Base-by-base conservation (phyloP, 2,329 filamentous ascomycete species). In the Exophiala sp. region DNA sequence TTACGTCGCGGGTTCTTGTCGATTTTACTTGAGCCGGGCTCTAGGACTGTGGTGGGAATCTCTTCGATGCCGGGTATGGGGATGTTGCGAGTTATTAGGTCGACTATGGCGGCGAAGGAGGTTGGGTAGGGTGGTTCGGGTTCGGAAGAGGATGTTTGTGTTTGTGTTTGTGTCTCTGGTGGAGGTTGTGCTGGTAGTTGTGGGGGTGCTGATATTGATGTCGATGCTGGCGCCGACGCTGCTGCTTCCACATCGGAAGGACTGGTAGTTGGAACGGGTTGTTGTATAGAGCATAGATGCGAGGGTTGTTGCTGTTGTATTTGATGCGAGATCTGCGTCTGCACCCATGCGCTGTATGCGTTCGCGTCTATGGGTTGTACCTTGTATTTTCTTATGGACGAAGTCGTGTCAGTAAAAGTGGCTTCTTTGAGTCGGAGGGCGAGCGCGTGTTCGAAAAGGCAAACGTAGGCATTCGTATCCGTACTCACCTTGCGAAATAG, bases 51-150 rank as follows among this genome's bases (percentile, higher is more conserved):
- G 62, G 89, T 82, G 3, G 91, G 90, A 49, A 96, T 92, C 59
- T 95, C 83, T 62, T 85, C 85, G 65, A 96, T 95, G 1, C 91
- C 91, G 1, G 91, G 90, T 40, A 96, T 87, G 0, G 88, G 86
- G 63, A 89, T 84, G 49, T 90, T 90, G 24, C 84, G 85, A 20
- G 89, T 88, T 50, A 96, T 88, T 50, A 95, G 81, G 65, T 89
- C 87, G 51, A 95, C 86, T 58, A 96, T 90, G 61, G 92, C 85
- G 6, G 88, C 86, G 69, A 96, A 96, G 1, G 84, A 86, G 45
- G 85, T 85, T 3, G 91, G 91, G 64, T 95, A 95, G 1, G 83
- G 81, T 35, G 89, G 87, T 24, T 64, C 53, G 8, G 50, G 44
- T 47, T 57, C 51, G 7, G 41, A 34, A 29, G 47, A 16, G 12